Conservation (phyloP, 1,284 basidiomycete genomes). For the Exobasidium cylindrosporum region DNA sequence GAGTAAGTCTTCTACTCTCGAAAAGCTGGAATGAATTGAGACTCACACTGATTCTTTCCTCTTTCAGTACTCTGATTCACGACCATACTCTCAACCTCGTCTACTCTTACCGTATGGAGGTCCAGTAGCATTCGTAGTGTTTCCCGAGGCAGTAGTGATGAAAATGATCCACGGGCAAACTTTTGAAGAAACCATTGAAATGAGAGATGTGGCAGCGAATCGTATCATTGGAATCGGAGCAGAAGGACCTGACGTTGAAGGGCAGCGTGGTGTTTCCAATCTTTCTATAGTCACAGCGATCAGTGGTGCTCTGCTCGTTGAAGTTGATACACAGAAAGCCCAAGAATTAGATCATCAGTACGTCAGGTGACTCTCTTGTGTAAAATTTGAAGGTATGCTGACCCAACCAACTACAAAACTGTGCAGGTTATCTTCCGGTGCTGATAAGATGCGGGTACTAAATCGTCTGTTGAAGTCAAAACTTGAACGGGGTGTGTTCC, state of each 20-base stretch:
- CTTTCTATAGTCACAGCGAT: constrained; percentile 47
- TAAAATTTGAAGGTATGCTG: too few species aligned
- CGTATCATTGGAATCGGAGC: constrained; percentile 50
- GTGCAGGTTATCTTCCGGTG: constrained; percentile 1
- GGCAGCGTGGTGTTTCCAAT: constrained; percentile 19
- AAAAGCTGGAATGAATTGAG: too few species aligned
- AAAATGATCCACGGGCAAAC: constrained; percentile 26
- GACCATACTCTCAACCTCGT: constrained; percentile 20
- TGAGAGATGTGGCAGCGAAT: constrained; percentile 47
- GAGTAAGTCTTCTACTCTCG: too few species aligned
- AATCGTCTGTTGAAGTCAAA: constrained; percentile 69
- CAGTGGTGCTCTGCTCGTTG: constrained; percentile 42
- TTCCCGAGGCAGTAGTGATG: constrained; percentile 39
- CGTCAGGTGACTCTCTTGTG: too few species aligned
- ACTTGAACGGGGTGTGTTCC: constrained; percentile 82
- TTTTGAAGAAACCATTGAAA: constrained; percentile 54
- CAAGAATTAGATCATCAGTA: neutral
- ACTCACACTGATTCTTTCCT: too few species aligned
- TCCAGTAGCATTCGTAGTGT: constrained; percentile 39
- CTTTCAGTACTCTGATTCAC: neutral
- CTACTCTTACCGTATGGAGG: constrained; percentile 45
- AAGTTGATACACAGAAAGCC: constrained; percentile 25
- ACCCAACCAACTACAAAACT: too few species aligned
- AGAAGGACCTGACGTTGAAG: constrained; percentile 20
- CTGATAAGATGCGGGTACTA: constrained; percentile 37